phyloP scores from a whole-genome alignment of 169 alveolate species.

The Plasmodium sp. region DNA sequence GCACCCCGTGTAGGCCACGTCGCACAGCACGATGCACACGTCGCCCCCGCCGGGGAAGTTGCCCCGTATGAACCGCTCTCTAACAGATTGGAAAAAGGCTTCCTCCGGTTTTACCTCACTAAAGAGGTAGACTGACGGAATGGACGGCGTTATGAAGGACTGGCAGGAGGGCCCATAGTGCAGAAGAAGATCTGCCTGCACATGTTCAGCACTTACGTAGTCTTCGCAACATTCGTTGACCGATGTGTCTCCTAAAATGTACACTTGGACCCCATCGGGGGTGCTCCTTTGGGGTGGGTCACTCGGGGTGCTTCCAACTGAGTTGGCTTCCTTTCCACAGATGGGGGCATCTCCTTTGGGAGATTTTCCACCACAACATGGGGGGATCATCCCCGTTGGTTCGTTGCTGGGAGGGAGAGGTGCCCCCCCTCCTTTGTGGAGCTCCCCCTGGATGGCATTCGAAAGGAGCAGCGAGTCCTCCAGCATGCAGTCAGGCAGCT shows the following conservation, averaged over 20 bases:
- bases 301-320: not conserved
- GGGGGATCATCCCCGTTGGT: not conserved
- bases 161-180: slow-evolving; percentile 67
- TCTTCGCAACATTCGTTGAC: slow-evolving; percentile 69
- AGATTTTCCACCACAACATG: not conserved
- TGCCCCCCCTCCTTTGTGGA: not conserved
- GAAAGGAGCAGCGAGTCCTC: slow-evolving; percentile 48
- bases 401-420: not conserved
- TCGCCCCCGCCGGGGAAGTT: not conserved
- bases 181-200: slow-evolving; percentile 55
- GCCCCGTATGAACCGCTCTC: not conserved
- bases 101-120: slow-evolving; percentile 14
- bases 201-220: slow-evolving; percentile 69
- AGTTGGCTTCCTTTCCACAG: not conserved
- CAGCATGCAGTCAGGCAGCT: slow-evolving; percentile 56
- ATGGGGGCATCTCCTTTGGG: not conserved
- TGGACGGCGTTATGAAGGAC: slow-evolving; percentile 25
- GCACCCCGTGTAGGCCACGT: slow-evolving; percentile 1
- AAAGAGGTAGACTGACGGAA: slow-evolving; percentile 51
- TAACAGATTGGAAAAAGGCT: not conserved
- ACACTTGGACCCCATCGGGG: not conserved
- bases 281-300: not conserved
- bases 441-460: not conserved
- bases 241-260: slow-evolving; percentile 65
- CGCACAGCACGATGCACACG: slow-evolving; percentile 19